Evolutionary conservation across 495 filamentous ascomycete species (phyloP).

Genomic region (Tricharina praecox): DNA sequence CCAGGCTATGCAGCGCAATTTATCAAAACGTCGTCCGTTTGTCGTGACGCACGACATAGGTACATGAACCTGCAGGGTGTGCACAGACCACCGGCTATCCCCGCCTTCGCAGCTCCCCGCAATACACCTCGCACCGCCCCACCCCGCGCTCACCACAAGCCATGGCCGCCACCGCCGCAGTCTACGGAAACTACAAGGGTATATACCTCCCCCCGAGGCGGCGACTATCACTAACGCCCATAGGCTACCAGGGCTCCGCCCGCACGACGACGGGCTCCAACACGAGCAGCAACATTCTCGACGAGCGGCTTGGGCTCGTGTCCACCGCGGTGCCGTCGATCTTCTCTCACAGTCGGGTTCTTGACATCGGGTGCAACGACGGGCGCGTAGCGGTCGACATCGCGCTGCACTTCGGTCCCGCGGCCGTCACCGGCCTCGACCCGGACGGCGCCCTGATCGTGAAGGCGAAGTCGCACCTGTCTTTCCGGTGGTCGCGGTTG

Average conservation of each 20-base stretch:
- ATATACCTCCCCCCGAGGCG: neutral
- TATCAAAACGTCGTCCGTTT: too few species aligned
- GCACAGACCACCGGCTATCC: too few species aligned
- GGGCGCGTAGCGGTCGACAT: slow-evolving; percentile 27
- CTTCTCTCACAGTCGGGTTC: slow-evolving; percentile 23
- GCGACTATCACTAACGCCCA: neutral
- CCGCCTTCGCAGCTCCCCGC: neutral
- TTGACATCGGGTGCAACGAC: slow-evolving; percentile 31
- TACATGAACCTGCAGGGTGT: too few species aligned
- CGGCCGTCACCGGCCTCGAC: slow-evolving; percentile 28
- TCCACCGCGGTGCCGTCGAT: slow-evolving; percentile 21
- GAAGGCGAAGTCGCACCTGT: slow-evolving; percentile 26
- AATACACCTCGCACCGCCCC: neutral
- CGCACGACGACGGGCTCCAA: slow-evolving; percentile 19
- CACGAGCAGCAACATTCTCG: slow-evolving; percentile 26
- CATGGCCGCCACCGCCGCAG: neutral
- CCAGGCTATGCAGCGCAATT: too few species aligned
- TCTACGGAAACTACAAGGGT: neutral
- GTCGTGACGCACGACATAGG: too few species aligned
- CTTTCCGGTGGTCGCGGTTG: slow-evolving; percentile 25
- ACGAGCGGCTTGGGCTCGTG: slow-evolving; percentile 26
- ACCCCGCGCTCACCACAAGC: neutral
- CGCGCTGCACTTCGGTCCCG: slow-evolving; percentile 27
- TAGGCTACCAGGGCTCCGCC: slow-evolving; percentile 20
- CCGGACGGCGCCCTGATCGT: slow-evolving; percentile 26